Base-by-base conservation (phyloP, 1,284 basidiomycete genomes). In the Amylostereum areolatum region DNA sequence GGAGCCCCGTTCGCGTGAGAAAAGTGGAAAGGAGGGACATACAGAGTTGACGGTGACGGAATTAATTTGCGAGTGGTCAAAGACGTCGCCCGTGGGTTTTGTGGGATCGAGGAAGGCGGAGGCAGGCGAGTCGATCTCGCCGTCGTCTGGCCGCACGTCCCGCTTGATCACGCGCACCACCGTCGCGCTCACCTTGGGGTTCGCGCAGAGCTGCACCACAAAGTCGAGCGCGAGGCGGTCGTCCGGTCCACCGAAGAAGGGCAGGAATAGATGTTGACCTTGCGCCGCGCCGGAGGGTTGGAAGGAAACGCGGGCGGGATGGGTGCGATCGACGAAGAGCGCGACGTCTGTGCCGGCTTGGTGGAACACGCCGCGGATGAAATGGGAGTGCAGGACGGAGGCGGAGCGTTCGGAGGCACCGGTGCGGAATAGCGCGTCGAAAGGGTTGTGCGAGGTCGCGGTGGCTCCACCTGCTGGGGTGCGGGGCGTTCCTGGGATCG, bases 171-270 rank as follows among this genome's bases (percentile, higher is more conserved):
- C 64, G 55, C 83, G 73, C 29, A 91, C 63, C 2, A 92, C 77
- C 4, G 76, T 81, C 8, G 76, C 80, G 12, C 66, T 71, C 36
- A 82, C 73, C 47, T 64, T 62, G 27, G 69, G 63, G 57, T 79
- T 73, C 28, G 67, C 56, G 54, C 80, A 81, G 31, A 85, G 67
- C 64, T 84, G 81, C 10, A 79, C 69, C n/a, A 80, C 74, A 50
- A 85, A 72, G 45, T 75, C 69, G 29, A 87, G 68, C 2, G 79
- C 80, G 18, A 80, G 72, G 3, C 81, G 70, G 54, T 87, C 85
- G 59, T 89, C 85, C 0, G 82, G 77, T 0, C 85, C 85, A 36
- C 84, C 85, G 58, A 85, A 80, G 73, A 88, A 88, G 7, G 81
- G 80, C 33, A 87, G 61, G 62, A 83, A 74, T 48, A 86, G 62